Base-by-base conservation (phyloP, 1,139 yeast genomes). In the Magnusiomyces ingens region DNA sequence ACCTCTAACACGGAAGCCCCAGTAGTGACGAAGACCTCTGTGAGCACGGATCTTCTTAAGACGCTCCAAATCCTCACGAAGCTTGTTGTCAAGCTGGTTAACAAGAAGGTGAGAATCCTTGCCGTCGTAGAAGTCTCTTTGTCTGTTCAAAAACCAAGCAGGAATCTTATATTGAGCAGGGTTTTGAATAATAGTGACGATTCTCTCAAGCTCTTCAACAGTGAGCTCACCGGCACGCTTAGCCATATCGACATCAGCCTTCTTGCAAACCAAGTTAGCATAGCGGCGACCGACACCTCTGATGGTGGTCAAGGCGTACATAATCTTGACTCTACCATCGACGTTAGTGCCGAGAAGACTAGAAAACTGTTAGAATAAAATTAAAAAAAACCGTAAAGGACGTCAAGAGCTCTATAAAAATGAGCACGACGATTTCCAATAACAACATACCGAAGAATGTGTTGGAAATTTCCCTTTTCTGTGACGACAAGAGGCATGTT, bases 211-310 rank as follows among this genome's bases (percentile, higher is more conserved):
- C 82, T 93, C 99, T 85, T 93, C 99, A 78, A 93, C 99, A 77
- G 99, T 91, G 77, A 93, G 89, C 81, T 93, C 99, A 87, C 99
- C 99, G 71, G 99, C 99, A 81, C 99, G 89, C 87, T 93, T 93
- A 79, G 80, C 74, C 78, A 93, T 85, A 76, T 89, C 95, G 75
- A 93, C 95, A 83, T 93, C 99, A 72, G 99, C 99, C 85, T 91
- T 94, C 88, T 94, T 94, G 84, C 98, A 94, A 75, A 93, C 96
- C 82, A 94, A 84, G 93, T 93, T 94, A 79, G 99, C 84, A 88
- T 93, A 94, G 83, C 99, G 95, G 81, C 98, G 95, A 81, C 99
- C 99, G 75, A 94, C 98, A 89, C 99, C 99, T 84, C 96, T 88
- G 75, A 94, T 94, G 81, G 91, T 88, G 85, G 99, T 91, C 82